Evolutionary conservation across 2,329 filamentous ascomycete species (phyloP).

Genomic region (Cladosporium sp.): DNA sequence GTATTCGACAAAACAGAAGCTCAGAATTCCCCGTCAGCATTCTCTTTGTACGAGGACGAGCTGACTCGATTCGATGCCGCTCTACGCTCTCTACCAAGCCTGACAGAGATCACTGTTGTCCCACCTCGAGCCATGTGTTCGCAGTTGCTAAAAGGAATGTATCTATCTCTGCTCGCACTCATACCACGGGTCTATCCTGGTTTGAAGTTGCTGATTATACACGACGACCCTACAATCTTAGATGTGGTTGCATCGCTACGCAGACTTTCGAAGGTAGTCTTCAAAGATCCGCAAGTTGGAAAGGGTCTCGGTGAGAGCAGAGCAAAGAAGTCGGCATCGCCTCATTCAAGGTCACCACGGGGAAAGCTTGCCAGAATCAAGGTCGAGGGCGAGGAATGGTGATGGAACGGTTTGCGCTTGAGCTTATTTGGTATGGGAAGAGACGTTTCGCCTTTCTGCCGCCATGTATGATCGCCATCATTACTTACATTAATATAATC

Average conservation of each 20-base stretch:
- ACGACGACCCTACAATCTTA: constrained; percentile 92
- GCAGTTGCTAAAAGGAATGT: constrained; percentile 23
- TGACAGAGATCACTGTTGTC: constrained; percentile 19
- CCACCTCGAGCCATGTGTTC: constrained; percentile 21
- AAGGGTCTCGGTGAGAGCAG: not conserved
- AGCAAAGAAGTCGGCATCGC: not conserved
- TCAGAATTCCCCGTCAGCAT: constrained; percentile 16
- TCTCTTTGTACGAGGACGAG: constrained; percentile 25
- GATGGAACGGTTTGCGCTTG: not conserved
- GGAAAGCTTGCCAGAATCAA: not conserved
- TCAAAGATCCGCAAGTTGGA: constrained; percentile 6
- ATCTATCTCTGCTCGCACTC: constrained; percentile 21
- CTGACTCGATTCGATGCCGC: constrained; percentile 21
- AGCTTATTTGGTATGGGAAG: not conserved
- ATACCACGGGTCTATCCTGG: constrained; percentile 19
- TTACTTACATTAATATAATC: not conserved
- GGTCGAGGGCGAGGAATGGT: not conserved
- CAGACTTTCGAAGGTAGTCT: constrained; percentile 15
- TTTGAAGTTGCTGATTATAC: constrained; percentile 67
- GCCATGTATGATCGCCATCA: not conserved
- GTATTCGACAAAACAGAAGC: constrained; percentile 14
- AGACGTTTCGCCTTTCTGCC: not conserved
- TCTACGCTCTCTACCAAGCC: constrained; percentile 18
- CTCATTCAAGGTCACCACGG: not conserved
- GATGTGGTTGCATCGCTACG: constrained; percentile 53